Conservation (phyloP, 2,329 filamentous ascomycete species). For the Ophiocordyceps camponoti-leonardi region DNA sequence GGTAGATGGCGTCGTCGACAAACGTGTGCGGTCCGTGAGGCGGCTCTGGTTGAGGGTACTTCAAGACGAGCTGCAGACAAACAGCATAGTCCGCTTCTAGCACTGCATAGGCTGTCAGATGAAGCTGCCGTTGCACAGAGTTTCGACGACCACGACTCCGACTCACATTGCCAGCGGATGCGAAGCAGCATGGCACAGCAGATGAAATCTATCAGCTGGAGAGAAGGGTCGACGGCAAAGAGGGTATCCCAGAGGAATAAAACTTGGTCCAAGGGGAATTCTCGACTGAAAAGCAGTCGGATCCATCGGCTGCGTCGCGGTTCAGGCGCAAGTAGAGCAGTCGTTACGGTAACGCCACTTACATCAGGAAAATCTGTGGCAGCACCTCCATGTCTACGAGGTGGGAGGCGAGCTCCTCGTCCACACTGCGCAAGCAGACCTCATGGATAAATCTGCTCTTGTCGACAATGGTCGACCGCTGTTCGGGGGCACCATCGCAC, state of each 20-base stretch:
- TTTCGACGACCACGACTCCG: slow-evolving; percentile 4
- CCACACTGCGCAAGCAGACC: slow-evolving; percentile 56
- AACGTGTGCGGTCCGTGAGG: slow-evolving; percentile 59
- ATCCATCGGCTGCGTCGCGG: slow-evolving; percentile 62
- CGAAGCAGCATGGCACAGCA: slow-evolving; percentile 87
- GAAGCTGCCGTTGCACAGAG: neutral
- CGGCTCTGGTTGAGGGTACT: slow-evolving; percentile 54
- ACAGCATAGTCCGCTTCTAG: slow-evolving; percentile 76
- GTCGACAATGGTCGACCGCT: slow-evolving; percentile 51
- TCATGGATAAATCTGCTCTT: slow-evolving; percentile 81
- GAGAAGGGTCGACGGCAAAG: slow-evolving; percentile 66
- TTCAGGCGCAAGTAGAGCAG: neutral
- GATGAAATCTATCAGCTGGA: slow-evolving; percentile 76
- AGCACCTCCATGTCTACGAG: slow-evolving; percentile 71
- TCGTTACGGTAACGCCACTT: slow-evolving; percentile 10
- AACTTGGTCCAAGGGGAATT: slow-evolving; percentile 77
- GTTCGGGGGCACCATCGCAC: slow-evolving; percentile 10
- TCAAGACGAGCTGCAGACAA: slow-evolving; percentile 65
- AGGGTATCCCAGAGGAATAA: slow-evolving; percentile 80
- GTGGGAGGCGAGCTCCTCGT: slow-evolving; percentile 70
- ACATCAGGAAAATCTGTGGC: slow-evolving; percentile 96
- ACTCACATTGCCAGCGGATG: slow-evolving; percentile 73
- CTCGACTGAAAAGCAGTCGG: slow-evolving; percentile 76
- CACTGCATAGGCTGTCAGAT: slow-evolving; percentile 30
- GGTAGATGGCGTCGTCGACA: slow-evolving; percentile 68